Evolutionary conservation across 768 basidiomycete genomes (phyloP).

Genomic region (Inosperma sp.): DNA sequence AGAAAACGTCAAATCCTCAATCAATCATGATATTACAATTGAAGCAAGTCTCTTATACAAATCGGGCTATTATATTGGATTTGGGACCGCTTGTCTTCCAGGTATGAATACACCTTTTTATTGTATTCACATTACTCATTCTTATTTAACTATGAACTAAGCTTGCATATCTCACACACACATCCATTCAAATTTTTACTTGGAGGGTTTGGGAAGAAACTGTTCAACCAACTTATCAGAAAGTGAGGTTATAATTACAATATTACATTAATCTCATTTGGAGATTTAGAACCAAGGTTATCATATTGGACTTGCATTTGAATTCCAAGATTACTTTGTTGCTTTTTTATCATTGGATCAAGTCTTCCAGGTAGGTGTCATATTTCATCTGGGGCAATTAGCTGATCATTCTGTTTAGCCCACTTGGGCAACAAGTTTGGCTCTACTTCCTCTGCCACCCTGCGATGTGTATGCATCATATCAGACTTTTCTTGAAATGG

Average conservation of each 20-base stretch:
- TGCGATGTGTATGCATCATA: constrained; percentile 8
- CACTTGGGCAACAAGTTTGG: constrained; percentile 1
- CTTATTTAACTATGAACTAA: neutral
- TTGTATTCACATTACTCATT: neutral
- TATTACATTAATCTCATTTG: neutral
- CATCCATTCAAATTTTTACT: constrained; percentile 9
- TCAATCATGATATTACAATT: neutral
- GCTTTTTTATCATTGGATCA: constrained; percentile 17
- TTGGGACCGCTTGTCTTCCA: constrained; percentile 2
- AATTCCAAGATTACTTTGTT: constrained; percentile 16
- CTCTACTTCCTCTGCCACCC: neutral
- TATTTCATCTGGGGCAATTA: neutral
- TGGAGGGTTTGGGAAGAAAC: neutral
- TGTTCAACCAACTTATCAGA: neutral
- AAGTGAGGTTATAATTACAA: neutral
- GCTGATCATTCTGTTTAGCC: constrained; percentile 3
- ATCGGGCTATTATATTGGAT: constrained; percentile 7
- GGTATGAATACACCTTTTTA: neutral
- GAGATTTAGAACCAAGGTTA: neutral
- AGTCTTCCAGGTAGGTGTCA: constrained; percentile 17
- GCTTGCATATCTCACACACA: constrained; percentile 11
- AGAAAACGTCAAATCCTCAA: neutral
- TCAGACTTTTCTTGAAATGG: constrained; percentile 8
- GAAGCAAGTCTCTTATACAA: neutral
- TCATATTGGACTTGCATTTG: constrained; percentile 17